A percentile compares a stretch with the other conserved stretches of the same genome.
phyloP scores from a whole-genome alignment of 2,329 filamentous ascomycete genomes.

The Aureobasidium sp. region DNA sequence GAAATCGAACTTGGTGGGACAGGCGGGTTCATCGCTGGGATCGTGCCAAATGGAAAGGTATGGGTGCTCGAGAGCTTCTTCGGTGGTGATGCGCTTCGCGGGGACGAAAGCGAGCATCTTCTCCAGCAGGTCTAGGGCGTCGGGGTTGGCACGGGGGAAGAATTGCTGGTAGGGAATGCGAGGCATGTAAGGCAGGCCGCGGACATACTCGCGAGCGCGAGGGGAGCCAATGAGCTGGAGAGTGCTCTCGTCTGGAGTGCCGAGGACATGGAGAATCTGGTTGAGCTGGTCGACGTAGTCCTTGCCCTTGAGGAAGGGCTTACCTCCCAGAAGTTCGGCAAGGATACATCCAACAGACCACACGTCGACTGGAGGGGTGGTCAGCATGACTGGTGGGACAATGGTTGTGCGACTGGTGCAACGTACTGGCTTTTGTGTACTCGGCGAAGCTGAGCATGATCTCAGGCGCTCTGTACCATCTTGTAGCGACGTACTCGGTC shows the following conservation, averaged over 20 bases:
- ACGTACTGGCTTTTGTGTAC: constrained; percentile 99
- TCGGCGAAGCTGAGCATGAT: constrained; percentile 99
- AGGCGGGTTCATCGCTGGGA: constrained; percentile 87
- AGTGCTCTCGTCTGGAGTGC: constrained; percentile 93
- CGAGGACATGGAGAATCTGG: constrained; percentile 96
- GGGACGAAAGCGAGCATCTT: constrained; percentile 98
- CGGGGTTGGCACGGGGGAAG: constrained; percentile 91
- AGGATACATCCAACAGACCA: constrained; percentile 99
- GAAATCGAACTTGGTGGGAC: constrained; percentile 94
- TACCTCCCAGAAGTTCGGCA: constrained; percentile 87
- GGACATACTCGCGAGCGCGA: constrained; percentile 94
- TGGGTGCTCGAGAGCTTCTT: constrained; percentile 90
- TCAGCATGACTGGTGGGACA: constrained; percentile 8
- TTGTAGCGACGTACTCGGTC: constrained; percentile 97
- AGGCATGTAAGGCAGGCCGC: constrained; percentile 76
- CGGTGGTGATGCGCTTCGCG: constrained; percentile 84
- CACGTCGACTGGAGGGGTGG: constrained; percentile 67
- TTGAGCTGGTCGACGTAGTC: constrained; percentile 99
- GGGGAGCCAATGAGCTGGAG: constrained; percentile 89
- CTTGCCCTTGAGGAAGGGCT: constrained; percentile 97
- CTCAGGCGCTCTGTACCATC: constrained; percentile 97
- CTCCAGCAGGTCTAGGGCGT: constrained; percentile 90
- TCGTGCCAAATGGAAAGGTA: constrained; percentile 99
- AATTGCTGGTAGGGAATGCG: constrained; percentile 84
- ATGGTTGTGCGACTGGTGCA: background rate